These are phyloP conservation scores for Botrytis sinoallii DNA, from an alignment of 2,329 filamentous ascomycete species.

Conservation along the genomic window DNA sequence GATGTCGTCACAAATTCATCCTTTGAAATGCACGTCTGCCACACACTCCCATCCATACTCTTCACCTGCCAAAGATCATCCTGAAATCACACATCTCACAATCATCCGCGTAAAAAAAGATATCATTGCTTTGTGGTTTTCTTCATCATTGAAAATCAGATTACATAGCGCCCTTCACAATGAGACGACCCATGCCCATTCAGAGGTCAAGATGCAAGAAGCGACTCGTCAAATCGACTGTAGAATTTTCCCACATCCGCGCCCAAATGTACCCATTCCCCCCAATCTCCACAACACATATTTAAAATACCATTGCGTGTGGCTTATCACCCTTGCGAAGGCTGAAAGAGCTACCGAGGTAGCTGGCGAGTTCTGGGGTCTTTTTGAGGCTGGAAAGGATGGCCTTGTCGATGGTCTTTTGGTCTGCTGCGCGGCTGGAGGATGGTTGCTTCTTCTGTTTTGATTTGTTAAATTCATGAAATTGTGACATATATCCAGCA, in stretches of 20 bases:
- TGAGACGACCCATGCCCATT: slow-evolving; percentile 56
- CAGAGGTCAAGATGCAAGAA: slow-evolving; percentile 61
- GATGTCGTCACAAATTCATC: slow-evolving; percentile 2
- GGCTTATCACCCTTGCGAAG: slow-evolving; percentile 99
- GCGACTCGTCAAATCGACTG: slow-evolving; percentile 52
- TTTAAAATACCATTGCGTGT: slow-evolving; percentile 99
- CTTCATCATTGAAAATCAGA: slow-evolving; percentile 40
- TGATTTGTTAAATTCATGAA: slow-evolving; percentile 1
- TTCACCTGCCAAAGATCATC: slow-evolving; percentile 11
- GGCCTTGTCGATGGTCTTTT: slow-evolving; percentile 98
- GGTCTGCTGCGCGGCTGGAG: slow-evolving; percentile 89
- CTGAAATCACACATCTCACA: slow-evolving; percentile 2
- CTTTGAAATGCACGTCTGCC: background rate
- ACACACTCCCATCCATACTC: background rate
- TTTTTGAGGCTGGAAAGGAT: slow-evolving; percentile 97
- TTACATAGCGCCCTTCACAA: slow-evolving; percentile 39
- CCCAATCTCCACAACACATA: slow-evolving; percentile 27
- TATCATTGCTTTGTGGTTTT: slow-evolving; percentile 36
- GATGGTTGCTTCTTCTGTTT: slow-evolving; percentile 93
- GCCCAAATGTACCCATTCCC: slow-evolving; percentile 36
- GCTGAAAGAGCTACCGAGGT: slow-evolving; percentile 95
- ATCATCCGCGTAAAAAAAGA: slow-evolving; percentile 12
- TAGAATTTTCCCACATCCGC: slow-evolving; percentile 44
- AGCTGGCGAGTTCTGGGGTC: slow-evolving; percentile 88
- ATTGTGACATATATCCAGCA: background rate